phyloP scores from a whole-genome alignment of 1,284 basidiomycete genomes.

The Trametes polyzona region DNA sequence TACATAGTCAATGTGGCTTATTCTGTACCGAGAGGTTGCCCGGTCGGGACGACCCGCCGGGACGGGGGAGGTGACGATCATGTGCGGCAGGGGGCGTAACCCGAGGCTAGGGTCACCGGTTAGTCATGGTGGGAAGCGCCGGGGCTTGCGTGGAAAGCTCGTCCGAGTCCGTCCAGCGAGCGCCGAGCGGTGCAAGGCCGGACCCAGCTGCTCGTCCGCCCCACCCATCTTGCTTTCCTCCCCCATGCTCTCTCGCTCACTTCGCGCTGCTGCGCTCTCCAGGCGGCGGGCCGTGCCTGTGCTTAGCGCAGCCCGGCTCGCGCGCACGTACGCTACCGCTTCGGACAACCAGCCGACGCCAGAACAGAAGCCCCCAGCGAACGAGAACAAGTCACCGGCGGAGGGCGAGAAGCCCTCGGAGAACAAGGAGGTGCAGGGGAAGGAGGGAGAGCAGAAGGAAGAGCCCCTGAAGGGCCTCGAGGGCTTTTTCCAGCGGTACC shows the following conservation, averaged over 20 bases:
- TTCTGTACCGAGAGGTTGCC: background rate
- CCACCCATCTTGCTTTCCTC: slow-evolving; percentile 18
- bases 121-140: slow-evolving; percentile 32
- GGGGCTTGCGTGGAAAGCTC: slow-evolving; percentile 18
- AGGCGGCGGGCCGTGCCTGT: slow-evolving; percentile 38
- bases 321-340: slow-evolving; percentile 48
- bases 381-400: slow-evolving; percentile 34
- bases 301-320: slow-evolving; percentile 36
- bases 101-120: slow-evolving; percentile 27
- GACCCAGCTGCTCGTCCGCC: slow-evolving; percentile 9
- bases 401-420: slow-evolving; percentile 33
- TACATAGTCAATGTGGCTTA: background rate
- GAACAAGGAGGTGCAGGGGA: slow-evolving; percentile 44
- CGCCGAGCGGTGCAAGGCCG: background rate
- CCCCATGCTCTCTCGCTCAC: slow-evolving; percentile 48
- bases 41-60: background rate
- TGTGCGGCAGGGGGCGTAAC: slow-evolving; percentile 18
- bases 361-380: slow-evolving; percentile 31
- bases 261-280: slow-evolving; percentile 43
- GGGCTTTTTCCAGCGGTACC: slow-evolving; percentile 79
- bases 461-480: slow-evolving; percentile 62
- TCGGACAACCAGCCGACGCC: slow-evolving; percentile 38
- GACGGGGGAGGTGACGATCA: slow-evolving; percentile 18
- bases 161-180: background rate
- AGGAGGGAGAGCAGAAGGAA: slow-evolving; percentile 38